These are phyloP conservation scores for Dendryphion nanum DNA, from an alignment of 2,329 filamentous ascomycete genomes.

Conservation along the genomic window DNA sequence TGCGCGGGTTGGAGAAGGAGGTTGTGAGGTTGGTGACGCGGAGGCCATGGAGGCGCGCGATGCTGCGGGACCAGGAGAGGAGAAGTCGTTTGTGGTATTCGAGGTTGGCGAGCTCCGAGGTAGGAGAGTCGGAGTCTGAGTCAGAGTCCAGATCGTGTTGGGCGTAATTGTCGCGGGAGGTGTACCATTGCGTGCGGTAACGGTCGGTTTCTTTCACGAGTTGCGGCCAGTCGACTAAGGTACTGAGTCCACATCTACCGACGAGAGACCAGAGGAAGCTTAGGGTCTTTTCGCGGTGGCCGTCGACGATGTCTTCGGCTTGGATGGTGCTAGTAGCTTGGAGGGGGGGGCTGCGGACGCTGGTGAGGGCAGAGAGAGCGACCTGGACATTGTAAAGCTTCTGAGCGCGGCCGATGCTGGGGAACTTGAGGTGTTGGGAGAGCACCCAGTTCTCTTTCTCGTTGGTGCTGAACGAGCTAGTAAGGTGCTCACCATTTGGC, in stretches of 20 bases:
- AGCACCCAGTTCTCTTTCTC: constrained; percentile 47
- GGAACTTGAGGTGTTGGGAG: constrained; percentile 59
- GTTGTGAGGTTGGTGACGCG: constrained; percentile 56
- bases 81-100: constrained; percentile 46
- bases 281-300: constrained; percentile 64
- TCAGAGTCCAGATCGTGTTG: constrained; percentile 35
- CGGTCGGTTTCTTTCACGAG: constrained; percentile 52
- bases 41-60: constrained; percentile 49
- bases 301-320: constrained; percentile 61
- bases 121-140: constrained; percentile 27
- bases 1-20: constrained; percentile 55
- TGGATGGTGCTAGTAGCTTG: constrained; percentile 46
- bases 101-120: constrained; percentile 25
- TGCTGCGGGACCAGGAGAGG: constrained; percentile 54
- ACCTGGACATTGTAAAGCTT: constrained; percentile 61
- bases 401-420: constrained; percentile 54
- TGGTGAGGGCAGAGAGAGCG: constrained; percentile 53
- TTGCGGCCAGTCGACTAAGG: constrained; percentile 56
- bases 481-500: constrained; percentile 45
- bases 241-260: constrained; percentile 54
- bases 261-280: constrained; percentile 61
- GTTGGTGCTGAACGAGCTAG: constrained; percentile 30
- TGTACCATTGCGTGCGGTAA: constrained; percentile 37
- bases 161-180: constrained; percentile 23
- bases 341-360: constrained; percentile 40